These are phyloP conservation scores for Choricystis sp. DNA, from an alignment of 139 green algal species.

Conservation along the genomic window DNA sequence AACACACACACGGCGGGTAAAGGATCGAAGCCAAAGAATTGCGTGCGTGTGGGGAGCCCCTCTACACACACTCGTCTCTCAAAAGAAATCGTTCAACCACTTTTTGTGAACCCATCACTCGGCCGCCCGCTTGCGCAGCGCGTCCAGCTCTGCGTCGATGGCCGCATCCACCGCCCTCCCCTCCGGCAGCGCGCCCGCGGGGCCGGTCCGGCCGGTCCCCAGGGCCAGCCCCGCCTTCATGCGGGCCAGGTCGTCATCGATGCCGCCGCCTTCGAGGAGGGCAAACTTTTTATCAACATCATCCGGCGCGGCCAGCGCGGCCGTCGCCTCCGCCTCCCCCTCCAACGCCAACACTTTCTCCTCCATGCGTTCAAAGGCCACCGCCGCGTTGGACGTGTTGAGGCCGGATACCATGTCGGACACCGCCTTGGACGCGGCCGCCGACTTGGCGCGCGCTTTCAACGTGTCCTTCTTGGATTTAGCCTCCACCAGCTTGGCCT, in stretches of 20 bases:
- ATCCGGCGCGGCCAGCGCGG: constrained; percentile 42
- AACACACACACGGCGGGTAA: no score
- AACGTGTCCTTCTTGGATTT: constrained; percentile 98
- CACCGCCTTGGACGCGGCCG: constrained; percentile 52
- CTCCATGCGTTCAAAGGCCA: constrained; percentile 97
- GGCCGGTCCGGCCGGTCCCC: constrained; percentile 29
- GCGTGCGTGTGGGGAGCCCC: no score
- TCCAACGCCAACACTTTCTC: constrained; percentile 95
- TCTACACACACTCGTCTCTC: no score
- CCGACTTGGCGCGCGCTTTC: constrained; percentile 86
- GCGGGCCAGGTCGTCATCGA: constrained; percentile 79
- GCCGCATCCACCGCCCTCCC: no score
- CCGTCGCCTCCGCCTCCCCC: constrained; percentile 67
- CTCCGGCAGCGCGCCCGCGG: constrained; percentile 26
- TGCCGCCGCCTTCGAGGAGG: constrained; percentile 58
- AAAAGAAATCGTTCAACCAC: background rate
- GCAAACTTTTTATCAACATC: constrained; percentile 64
- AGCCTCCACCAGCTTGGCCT: constrained; percentile 79
- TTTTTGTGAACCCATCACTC: constrained; percentile 10
- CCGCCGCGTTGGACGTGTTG: constrained; percentile 67
- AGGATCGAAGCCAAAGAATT: no score
- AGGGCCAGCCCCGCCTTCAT: constrained; percentile 53
- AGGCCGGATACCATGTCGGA: constrained; percentile 43
- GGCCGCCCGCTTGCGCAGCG: constrained; percentile 29
- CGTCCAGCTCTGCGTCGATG: constrained; percentile 46